Percentiles rank a stretch among this genome's conserved stretches.
Conservation (phyloP, 2,329 filamentous ascomycete genomes). For the Pestalotiopsis sp. region DNA sequence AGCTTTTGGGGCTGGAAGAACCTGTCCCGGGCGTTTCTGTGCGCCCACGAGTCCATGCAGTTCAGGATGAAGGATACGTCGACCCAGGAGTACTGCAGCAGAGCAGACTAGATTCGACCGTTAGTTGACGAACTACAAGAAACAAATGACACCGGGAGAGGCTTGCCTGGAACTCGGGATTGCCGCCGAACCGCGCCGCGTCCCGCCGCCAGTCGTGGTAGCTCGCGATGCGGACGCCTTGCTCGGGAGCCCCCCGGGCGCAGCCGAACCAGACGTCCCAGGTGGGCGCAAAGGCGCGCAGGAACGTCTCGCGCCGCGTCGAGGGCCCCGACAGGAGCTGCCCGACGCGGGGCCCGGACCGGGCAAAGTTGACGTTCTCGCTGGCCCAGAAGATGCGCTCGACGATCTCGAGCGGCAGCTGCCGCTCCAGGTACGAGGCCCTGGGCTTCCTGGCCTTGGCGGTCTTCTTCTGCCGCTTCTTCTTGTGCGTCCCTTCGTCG, state of each 20-base stretch:
- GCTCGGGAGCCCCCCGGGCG: conserved; percentile 16
- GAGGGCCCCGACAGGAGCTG: conserved; percentile 43
- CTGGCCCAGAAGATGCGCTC: conserved; percentile 55
- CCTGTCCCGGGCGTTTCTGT: conserved; percentile 36
- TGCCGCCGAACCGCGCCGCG: conserved; percentile 32
- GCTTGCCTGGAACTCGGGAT: conserved; percentile 48
- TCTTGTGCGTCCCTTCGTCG: not conserved
- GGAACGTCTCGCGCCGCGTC: conserved; percentile 36
- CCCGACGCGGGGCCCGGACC: conserved; percentile 46
- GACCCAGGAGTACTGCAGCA: conserved; percentile 48
- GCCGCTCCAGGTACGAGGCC: conserved; percentile 31
- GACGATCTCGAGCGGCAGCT: conserved; percentile 55
- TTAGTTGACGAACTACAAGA: not conserved
- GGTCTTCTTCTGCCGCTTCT: conserved; percentile 4
- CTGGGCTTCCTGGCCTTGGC: conserved; percentile 10
- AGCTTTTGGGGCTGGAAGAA: conserved; percentile 35
- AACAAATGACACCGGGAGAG: too few relatives aligned
- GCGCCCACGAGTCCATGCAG: conserved; percentile 50
- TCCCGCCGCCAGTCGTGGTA: conserved; percentile 34
- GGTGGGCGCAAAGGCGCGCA: conserved; percentile 39
- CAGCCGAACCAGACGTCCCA: conserved; percentile 41
- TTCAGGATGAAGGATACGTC: conserved; percentile 48
- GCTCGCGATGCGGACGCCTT: conserved; percentile 9
- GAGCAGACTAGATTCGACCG: conserved; percentile 31
- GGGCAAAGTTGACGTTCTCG: conserved; percentile 49